Evolutionary conservation across 176 grass and related monocot species (phyloP).

Genomic region (Elaeis guineensis): DNA sequence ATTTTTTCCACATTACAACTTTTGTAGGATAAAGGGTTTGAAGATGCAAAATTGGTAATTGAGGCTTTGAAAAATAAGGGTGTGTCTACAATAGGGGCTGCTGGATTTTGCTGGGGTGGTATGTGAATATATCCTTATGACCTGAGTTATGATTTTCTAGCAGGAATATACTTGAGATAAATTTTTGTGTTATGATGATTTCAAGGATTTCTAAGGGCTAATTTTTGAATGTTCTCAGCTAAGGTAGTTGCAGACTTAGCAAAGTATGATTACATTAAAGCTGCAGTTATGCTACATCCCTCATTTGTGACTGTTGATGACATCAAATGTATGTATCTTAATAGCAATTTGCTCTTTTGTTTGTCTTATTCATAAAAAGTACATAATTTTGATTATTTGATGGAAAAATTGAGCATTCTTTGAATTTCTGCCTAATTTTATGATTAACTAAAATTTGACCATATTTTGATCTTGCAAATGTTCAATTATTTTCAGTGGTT

Average conservation of each 20-base stretch:
- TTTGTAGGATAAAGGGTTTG: conserved; percentile 34
- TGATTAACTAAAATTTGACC: no score
- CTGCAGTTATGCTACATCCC: conserved; percentile 33
- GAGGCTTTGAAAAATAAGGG: conserved; percentile 29
- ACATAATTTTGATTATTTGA: no score
- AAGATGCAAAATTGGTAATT: conserved; percentile 42
- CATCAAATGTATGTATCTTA: conserved; percentile 22
- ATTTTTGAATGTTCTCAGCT: conserved; percentile 16
- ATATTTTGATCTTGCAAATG: no score
- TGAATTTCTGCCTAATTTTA: no score
- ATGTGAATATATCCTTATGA: neutral
- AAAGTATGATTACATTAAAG: conserved; percentile 33
- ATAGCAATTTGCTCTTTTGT: neutral
- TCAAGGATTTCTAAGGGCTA: neutral
- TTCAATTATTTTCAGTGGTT: conserved; percentile 20
- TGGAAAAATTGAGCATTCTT: no score
- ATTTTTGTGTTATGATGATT: neutral
- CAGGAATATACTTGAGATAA: no score
- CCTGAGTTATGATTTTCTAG: no score
- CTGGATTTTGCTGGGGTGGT: conserved; percentile 52
- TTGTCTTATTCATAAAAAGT: neutral
- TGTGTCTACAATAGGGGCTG: conserved; percentile 30
- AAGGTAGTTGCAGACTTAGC: conserved; percentile 40
- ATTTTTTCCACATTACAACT: neutral
- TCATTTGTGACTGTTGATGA: conserved; percentile 34